Conservation (phyloP, 495 filamentous ascomycete species). For the Evernia prunastri region DNA sequence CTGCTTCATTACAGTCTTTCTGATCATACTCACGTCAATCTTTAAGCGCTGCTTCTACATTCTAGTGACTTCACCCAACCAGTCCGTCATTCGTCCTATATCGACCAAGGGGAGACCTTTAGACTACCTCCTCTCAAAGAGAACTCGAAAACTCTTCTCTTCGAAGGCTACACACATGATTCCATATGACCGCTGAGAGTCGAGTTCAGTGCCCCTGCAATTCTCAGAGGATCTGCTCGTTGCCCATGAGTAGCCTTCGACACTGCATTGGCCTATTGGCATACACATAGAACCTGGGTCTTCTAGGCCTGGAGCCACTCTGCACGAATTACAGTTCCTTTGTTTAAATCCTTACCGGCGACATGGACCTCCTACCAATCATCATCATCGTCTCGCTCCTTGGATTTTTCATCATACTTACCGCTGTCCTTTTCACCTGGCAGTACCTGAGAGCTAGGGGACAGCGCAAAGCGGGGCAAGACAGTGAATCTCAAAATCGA, state of each 20-base stretch:
- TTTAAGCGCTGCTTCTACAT: conserved; percentile 16
- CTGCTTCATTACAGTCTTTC: neutral
- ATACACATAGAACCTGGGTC: neutral
- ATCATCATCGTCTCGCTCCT: conserved; percentile 27
- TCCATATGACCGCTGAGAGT: neutral
- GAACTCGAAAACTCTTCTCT: neutral
- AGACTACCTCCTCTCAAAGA: neutral
- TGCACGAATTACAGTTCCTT: neutral
- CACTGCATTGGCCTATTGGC: conserved; percentile 9
- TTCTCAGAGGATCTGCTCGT: neutral
- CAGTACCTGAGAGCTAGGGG: conserved; percentile 17
- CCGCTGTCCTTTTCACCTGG: conserved; percentile 23
- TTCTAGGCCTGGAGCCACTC: neutral
- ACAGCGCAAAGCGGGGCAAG: conserved; percentile 9
- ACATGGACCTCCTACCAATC: conserved; percentile 27
- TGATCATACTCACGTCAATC: neutral
- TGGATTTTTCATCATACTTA: conserved; percentile 24
- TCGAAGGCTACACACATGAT: neutral
- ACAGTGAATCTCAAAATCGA: conserved; percentile 9
- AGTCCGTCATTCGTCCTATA: neutral
- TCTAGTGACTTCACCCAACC: neutral
- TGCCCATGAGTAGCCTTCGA: conserved; percentile 1
- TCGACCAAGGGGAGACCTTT: neutral
- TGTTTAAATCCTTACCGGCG: conserved; percentile 1
- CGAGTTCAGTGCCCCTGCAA: neutral